A percentile compares a stretch with the other conserved stretches of the same genome.
Evolutionary conservation across 306 rosid genomes (phyloP).

Genomic region (Biancaea sappan): DNA sequence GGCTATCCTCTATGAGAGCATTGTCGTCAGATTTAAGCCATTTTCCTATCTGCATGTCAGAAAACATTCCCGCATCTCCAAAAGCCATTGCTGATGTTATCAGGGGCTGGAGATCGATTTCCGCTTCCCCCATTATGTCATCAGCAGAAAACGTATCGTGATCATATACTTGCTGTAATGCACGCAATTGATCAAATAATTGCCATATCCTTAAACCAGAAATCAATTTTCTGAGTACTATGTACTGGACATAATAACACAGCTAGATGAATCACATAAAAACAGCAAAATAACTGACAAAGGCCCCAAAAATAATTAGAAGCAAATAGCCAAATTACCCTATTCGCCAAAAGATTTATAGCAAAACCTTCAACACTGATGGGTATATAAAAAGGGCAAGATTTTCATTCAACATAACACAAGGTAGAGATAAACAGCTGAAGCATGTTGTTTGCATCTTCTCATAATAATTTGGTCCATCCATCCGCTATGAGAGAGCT

Average conservation of each 20-base stretch:
- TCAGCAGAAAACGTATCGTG: conserved; percentile 91
- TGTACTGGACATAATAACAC: background rate
- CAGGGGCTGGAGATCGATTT: conserved; percentile 91
- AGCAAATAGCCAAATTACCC: background rate
- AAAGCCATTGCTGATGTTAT: conserved; percentile 94
- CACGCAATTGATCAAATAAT: conserved; percentile 25
- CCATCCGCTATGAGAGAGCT: background rate
- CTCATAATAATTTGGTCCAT: background rate
- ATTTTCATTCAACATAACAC: conserved; percentile 7
- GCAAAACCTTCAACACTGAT: background rate
- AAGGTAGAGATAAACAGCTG: too few species aligned
- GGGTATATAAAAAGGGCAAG: background rate
- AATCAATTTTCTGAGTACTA: background rate
- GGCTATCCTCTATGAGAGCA: conserved; percentile 76
- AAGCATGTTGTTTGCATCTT: background rate
- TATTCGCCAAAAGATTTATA: conserved; percentile 5
- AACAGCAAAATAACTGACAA: background rate
- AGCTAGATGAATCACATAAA: background rate
- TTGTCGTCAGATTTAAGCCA: conserved; percentile 96
- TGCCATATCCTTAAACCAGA: conserved; percentile 2
- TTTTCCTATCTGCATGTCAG: conserved; percentile 94
- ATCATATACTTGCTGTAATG: conserved; percentile 82
- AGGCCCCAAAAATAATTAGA: background rate
- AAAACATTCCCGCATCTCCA: conserved; percentile 93
- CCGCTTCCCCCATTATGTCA: conserved; percentile 99